These are phyloP conservation scores for Leucosporidium scottii DNA, from an alignment of 768 basidiomycete genomes.

Conservation along the genomic window DNA sequence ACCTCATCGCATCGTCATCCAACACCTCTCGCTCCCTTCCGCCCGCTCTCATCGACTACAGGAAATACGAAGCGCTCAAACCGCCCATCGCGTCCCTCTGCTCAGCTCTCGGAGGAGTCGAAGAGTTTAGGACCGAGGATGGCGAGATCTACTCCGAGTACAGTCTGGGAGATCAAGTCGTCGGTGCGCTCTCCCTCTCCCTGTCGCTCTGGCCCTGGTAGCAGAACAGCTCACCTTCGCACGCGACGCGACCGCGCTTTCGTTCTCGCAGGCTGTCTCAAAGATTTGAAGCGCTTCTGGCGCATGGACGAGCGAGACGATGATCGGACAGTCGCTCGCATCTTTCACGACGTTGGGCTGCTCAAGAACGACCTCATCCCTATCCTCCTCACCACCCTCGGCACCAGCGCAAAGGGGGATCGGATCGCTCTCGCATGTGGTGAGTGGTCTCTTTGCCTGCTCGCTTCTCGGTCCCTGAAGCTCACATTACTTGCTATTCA, in stretches of 20 bases:
- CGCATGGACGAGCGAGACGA: constrained; percentile 94
- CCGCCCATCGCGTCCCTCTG: constrained; percentile 31
- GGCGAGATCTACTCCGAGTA: constrained; percentile 29
- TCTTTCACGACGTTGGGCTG: constrained; percentile 82
- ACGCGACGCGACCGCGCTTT: background rate
- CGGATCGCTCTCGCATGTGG: constrained; percentile 63
- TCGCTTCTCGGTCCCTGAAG: background rate
- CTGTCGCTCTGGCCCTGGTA: fast-evolving
- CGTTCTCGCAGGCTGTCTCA: constrained; percentile 57
- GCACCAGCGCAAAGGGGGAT: constrained; percentile 57
- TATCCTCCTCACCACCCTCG: constrained; percentile 72
- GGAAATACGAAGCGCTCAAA: constrained; percentile 29
- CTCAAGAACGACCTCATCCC: constrained; percentile 80
- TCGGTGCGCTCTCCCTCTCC: constrained; percentile 13
- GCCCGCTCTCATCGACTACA: background rate
- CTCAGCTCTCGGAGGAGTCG: constrained; percentile 30
- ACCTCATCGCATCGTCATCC: no score
- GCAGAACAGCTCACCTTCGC: background rate
- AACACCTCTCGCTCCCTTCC: no score
- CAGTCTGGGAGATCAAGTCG: constrained; percentile 33
- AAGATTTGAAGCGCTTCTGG: constrained; percentile 93
- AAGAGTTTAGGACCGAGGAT: constrained; percentile 30
- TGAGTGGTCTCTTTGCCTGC: constrained; percentile 11
- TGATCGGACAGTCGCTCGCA: constrained; percentile 86
- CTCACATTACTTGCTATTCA: background rate